Conservation (phyloP, 192 early-diverging fungal genomes). For the Podila epicladia region DNA sequence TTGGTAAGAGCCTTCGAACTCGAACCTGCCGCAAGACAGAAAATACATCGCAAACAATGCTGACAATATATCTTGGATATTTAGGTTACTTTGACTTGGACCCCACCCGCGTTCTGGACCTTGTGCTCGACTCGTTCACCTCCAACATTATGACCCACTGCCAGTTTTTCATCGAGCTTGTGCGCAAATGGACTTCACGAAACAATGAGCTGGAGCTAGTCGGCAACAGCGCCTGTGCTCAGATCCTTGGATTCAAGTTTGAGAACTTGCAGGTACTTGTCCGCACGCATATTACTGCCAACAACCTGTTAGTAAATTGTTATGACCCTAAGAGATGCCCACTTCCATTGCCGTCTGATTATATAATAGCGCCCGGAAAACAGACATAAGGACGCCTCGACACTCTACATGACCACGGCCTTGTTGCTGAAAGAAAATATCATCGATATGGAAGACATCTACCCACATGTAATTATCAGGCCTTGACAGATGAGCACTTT, state of each 20-base stretch:
- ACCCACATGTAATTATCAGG: slow-evolving; percentile 61
- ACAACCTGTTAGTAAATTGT: neutral
- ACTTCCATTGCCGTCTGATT: neutral
- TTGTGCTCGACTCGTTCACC: slow-evolving; percentile 80
- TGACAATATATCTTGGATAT: neutral
- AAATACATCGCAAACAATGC: neutral
- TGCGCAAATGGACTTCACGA: slow-evolving; percentile 59
- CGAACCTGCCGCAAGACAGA: slow-evolving; percentile 1
- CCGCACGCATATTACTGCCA: neutral
- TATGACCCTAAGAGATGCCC: neutral
- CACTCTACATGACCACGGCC: slow-evolving; percentile 28
- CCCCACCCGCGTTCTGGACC: slow-evolving; percentile 84
- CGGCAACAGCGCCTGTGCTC: slow-evolving; percentile 54
- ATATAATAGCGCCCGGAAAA: slow-evolving; percentile 66
- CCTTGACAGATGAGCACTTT: neutral
- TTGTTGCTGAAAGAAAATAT: slow-evolving; percentile 28
- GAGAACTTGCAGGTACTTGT: slow-evolving; percentile 59
- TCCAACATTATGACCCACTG: slow-evolving; percentile 72
- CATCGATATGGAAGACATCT: slow-evolving; percentile 65
- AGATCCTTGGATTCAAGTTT: slow-evolving; percentile 84
- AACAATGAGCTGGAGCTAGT: neutral
- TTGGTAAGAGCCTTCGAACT: neutral
- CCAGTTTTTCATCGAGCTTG: slow-evolving; percentile 75
- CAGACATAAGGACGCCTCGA: slow-evolving; percentile 56
- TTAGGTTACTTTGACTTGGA: slow-evolving; percentile 82